A percentile compares a stretch with the other conserved stretches of the same genome.
Conservation (phyloP, 805 yeast genomes). For the Ogataea neopini region DNA sequence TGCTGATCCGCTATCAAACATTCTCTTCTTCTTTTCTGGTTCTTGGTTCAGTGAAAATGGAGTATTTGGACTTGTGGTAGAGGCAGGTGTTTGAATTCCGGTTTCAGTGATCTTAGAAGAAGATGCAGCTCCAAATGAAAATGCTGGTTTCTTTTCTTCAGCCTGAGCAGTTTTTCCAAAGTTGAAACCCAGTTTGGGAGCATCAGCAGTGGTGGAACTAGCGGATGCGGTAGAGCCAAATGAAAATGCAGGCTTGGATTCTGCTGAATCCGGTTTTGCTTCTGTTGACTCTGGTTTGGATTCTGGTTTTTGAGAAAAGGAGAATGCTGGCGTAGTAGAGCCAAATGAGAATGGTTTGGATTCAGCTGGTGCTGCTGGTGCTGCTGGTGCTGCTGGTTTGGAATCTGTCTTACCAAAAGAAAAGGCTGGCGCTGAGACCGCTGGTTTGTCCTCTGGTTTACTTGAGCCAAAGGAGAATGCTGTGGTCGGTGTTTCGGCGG, state of each 20-base stretch:
- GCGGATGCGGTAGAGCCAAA: constrained; percentile 1
- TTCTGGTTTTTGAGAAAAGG: constrained; percentile 1
- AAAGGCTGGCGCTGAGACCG: background rate
- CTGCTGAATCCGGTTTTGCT: background rate
- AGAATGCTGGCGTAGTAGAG: background rate
- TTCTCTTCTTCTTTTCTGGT: constrained; percentile 1
- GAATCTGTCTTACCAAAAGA: no score
- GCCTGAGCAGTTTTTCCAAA: background rate
- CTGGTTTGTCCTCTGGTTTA: background rate
- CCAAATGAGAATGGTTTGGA: background rate
- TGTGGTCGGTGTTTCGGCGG: no score
- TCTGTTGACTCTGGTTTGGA: constrained; percentile 4
- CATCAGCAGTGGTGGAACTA: no score
- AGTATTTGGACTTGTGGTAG: constrained; percentile 2
- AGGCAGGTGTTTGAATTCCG: constrained; percentile 2
- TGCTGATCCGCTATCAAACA: background rate
- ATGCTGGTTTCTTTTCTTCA: constrained; percentile 1
- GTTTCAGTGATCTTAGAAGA: background rate
- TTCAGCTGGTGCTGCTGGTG: no score
- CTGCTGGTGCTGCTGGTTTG: no score
- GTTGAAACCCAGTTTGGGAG: constrained; percentile 4
- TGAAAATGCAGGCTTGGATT: constrained; percentile 8
- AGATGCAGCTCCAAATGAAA: background rate
- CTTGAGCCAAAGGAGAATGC: background rate
- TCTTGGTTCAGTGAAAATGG: background rate